These are phyloP conservation scores for Talaromyces sp. DNA, from an alignment of 2,329 filamentous ascomycete genomes.

Conservation along the genomic window DNA sequence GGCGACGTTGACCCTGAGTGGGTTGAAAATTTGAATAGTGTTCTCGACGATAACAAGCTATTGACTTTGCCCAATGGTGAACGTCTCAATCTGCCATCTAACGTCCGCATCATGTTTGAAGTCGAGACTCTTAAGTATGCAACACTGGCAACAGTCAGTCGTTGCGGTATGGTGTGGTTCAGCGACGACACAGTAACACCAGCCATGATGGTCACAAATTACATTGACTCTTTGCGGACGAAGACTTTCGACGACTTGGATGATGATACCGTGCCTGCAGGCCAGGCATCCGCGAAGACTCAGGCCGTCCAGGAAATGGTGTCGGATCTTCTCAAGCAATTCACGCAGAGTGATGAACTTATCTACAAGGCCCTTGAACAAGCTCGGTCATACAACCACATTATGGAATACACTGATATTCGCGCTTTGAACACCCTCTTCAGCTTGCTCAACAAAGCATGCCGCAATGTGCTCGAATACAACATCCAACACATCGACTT, in stretches of 20 bases:
- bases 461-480: constrained; percentile 89
- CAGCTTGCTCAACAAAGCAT: constrained; percentile 89
- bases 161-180: constrained; percentile 99
- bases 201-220: constrained; percentile 87
- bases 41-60: constrained; percentile 97
- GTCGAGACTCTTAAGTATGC: constrained; percentile 97
- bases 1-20: constrained; percentile 98
- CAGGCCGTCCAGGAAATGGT: constrained; percentile 72
- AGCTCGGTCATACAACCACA: constrained; percentile 77
- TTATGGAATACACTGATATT: constrained; percentile 95
- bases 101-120: constrained; percentile 99
- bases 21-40: constrained; percentile 99
- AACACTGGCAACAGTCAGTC: constrained; percentile 95
- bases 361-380: constrained; percentile 70
- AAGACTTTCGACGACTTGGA: constrained; percentile 92
- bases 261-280: constrained; percentile 75
- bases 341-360: constrained; percentile 74
- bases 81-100: constrained; percentile 85
- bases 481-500: constrained; percentile 93
- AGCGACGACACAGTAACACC: constrained; percentile 95
- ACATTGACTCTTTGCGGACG: constrained; percentile 74
- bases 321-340: constrained; percentile 69
- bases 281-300: constrained; percentile 70
- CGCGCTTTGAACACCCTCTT: constrained; percentile 90
- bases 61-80: constrained; percentile 96